A percentile compares a stretch with the other conserved stretches of the same genome.
Evolutionary conservation across 2,329 filamentous ascomycete species (phyloP).

Genomic region (Neofusicoccum cordaticola): DNA sequence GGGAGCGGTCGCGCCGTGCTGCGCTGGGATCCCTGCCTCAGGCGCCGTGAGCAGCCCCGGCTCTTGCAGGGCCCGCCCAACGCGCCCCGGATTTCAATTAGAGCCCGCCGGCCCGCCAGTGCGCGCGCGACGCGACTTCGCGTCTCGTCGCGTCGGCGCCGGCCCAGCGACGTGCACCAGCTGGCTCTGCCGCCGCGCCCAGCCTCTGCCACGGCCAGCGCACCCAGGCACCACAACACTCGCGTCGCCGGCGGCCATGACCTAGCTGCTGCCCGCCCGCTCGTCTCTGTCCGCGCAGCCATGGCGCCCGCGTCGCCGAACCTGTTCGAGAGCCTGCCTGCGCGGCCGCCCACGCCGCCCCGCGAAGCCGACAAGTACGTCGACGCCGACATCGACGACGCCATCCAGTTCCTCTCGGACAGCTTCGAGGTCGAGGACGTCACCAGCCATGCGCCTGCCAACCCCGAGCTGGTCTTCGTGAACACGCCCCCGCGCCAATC

Average conservation of each 20-base stretch:
- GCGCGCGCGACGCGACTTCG: conserved; percentile 11
- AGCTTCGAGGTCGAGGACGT: conserved; percentile 38
- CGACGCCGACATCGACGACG: conserved; percentile 42
- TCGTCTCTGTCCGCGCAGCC: background rate
- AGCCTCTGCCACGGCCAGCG: background rate
- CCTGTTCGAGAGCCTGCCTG: conserved; percentile 46
- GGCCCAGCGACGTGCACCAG: background rate
- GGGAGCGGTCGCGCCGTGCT: background rate
- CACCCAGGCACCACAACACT: too few species aligned
- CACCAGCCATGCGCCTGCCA: conserved; percentile 17
- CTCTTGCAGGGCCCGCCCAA: too few species aligned
- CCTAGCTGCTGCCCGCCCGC: background rate
- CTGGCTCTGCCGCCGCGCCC: background rate
- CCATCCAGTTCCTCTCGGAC: conserved; percentile 43
- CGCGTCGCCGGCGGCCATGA: background rate
- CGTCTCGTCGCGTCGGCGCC: conserved; percentile 9
- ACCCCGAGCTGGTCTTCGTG: conserved; percentile 22
- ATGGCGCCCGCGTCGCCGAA: conserved; percentile 36
- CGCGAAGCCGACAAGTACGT: conserved; percentile 41
- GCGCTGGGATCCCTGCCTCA: conserved; percentile 10
- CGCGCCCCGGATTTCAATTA: background rate
- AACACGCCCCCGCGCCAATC: conserved; percentile 42
- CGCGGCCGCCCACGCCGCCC: conserved; percentile 57
- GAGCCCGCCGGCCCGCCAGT: background rate
- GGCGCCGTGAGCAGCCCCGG: background rate